Base-by-base conservation (phyloP, 2,329 filamentous ascomycete genomes). In the Orbilia ellipsospora region DNA sequence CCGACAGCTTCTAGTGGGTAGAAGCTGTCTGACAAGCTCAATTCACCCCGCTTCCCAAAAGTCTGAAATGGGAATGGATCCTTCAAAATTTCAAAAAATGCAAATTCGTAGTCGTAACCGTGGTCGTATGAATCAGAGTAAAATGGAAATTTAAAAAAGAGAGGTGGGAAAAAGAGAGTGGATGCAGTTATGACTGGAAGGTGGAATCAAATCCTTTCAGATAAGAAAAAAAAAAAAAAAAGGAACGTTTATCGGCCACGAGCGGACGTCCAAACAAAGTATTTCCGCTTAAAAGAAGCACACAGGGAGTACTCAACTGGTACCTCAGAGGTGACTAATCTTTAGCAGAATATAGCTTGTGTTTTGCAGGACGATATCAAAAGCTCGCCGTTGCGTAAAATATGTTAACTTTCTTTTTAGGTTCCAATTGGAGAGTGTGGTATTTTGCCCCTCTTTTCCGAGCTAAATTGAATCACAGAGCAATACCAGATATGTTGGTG, bases 351-450 rank as follows among this genome's bases (percentile, higher is more conserved):
- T 45, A 45, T 45, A 45, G 63, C 68, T 54, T 73, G 68, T 52
- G 54, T 65, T 73, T 73, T 42, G 68, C 54, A 55, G 68, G 68
- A 65, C 68, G 61, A 65, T 64, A 59, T 65, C 28, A 7, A 31
- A 31, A 7, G 28, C 28, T 31, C 28, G 54, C 48, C 61, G 44
- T 61, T 18, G 3, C 8, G 28, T 20, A 42, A 31, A 31, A 31
- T 31, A 31, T 31, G 7, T 31, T 31, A 31, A 31, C 28, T 7
- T 31, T 31, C 28, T 3, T 31, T 31, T 7, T 31, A 31, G 28
- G 28, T 31, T 31, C 4, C 28, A 31, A 31, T 31, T 31, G 28
- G 28, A 31, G 28, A 3, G 7, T 31, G 28, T n/a, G n/a, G n/a
- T n/a, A n/a, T n/a, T n/a, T n/a, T n/a, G n/a, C 28, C 28, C 28